Evolutionary conservation across 1,284 basidiomycete species (phyloP).

Genomic region (Ustilago sp.): DNA sequence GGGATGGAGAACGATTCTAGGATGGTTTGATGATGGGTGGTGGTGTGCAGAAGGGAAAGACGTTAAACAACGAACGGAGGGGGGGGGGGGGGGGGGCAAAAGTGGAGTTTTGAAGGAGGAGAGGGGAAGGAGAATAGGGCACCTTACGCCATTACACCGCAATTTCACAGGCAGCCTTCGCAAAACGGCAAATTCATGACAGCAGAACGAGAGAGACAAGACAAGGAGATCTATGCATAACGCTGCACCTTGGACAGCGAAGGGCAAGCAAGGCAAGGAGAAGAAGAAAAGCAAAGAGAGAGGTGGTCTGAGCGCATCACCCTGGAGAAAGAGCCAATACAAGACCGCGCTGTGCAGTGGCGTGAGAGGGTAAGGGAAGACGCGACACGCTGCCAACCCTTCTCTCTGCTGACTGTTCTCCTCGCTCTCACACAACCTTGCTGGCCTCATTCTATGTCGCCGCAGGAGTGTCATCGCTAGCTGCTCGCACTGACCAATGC

Average conservation of each 20-base stretch:
- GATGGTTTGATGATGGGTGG: not conserved
- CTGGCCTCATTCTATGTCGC: not conserved
- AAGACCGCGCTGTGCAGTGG: not conserved
- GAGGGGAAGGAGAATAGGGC: not conserved
- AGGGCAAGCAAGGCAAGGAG: not conserved
- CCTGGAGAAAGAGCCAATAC: not conserved
- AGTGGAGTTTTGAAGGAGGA: not conserved
- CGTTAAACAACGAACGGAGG: not conserved
- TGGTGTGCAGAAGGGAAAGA: not conserved
- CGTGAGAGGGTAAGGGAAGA: not conserved
- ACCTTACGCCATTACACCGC: not conserved
- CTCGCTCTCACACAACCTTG: not conserved
- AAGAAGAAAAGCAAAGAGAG: not conserved
- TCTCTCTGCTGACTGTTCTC: not conserved
- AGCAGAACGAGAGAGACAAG: no score
- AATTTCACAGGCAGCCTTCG: no score
- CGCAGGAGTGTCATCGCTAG: no score
- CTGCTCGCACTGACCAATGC: not conserved
- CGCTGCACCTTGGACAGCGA: not conserved
- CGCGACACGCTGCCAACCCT: not conserved
- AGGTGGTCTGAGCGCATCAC: conserved; percentile 11
- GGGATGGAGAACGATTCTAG: not conserved
- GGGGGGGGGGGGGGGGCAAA: not conserved
- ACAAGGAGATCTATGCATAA: not conserved
- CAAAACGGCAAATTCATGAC: not conserved